Conservation (phyloP, 306 rosid species). For the Adenanthera pavonina region DNA sequence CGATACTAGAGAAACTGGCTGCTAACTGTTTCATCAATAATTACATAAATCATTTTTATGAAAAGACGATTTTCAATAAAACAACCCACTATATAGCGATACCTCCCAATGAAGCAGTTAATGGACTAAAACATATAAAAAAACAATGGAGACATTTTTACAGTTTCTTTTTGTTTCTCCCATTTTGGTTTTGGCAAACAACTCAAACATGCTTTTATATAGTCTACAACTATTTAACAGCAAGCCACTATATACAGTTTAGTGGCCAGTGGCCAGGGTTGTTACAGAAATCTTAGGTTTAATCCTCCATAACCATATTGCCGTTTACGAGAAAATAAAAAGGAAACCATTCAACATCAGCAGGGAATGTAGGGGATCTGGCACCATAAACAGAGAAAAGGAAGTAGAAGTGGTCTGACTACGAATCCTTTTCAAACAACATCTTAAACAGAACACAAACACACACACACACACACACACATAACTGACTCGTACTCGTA, state of each 20-base stretch:
- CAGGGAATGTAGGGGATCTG: background rate
- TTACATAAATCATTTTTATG: background rate
- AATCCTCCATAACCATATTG: too few relatives aligned
- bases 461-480: too few relatives aligned
- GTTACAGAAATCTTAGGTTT: too few relatives aligned
- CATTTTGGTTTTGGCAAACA: background rate
- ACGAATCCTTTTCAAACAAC: background rate
- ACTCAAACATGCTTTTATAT: background rate
- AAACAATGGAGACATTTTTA: background rate
- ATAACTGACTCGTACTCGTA: background rate
- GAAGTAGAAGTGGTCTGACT: background rate
- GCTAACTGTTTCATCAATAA: background rate
- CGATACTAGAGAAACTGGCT: background rate
- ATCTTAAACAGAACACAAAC: background rate
- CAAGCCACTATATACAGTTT: slow-evolving; percentile 5
- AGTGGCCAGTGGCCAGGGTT: background rate
- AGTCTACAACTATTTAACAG: background rate
- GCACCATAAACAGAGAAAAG: background rate
- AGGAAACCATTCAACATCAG: background rate
- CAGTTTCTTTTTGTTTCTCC: background rate
- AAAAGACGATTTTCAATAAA: background rate
- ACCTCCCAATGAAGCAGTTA: background rate
- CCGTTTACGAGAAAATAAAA: too few relatives aligned
- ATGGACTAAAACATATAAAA: background rate
- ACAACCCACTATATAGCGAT: background rate